phyloP scores from a whole-genome alignment of 306 rosid species.

The Senna tora region DNA sequence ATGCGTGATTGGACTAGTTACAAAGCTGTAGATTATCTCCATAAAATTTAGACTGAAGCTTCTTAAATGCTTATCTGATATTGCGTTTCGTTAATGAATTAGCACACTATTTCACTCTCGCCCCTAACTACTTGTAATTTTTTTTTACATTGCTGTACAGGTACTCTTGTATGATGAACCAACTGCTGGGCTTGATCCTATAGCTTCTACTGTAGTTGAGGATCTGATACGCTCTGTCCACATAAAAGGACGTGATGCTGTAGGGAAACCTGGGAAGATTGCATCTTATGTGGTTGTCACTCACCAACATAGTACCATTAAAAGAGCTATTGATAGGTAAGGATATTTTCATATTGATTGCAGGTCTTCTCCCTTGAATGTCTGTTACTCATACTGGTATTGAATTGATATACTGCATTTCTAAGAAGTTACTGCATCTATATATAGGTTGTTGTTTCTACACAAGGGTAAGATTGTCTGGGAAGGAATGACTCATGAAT shows the following conservation, averaged over 20 bases:
- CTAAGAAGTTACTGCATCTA: constrained; percentile 28
- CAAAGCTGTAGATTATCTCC: constrained; percentile 10
- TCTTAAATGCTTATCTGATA: constrained; percentile 8
- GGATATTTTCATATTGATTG: constrained; percentile 20
- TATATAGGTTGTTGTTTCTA: constrained; percentile 79
- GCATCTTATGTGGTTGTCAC: constrained; percentile 94
- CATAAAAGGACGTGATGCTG: constrained; percentile 70
- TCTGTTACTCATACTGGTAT: constrained; percentile 13
- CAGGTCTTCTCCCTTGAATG: constrained; percentile 1
- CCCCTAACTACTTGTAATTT: constrained; percentile 22
- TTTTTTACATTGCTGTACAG: constrained; percentile 46
- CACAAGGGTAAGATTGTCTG: constrained; percentile 91
- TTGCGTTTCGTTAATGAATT: not conserved
- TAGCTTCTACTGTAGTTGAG: constrained; percentile 98
- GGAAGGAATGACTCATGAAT: constrained; percentile 97
- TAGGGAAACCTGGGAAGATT: constrained; percentile 79
- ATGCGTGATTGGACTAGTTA: not conserved
- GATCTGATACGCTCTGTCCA: constrained; percentile 96
- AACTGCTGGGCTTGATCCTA: constrained; percentile 99
- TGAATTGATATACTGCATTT: constrained; percentile 23
- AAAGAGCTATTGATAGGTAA: constrained; percentile 95
- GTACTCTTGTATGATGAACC: constrained; percentile 97
- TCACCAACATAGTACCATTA: constrained; percentile 97
- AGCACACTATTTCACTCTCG: not conserved
- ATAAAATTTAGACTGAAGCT: constrained; percentile 21